Conservation (phyloP, 2,329 filamentous ascomycete species). For the Ceratocystis ficicola region DNA sequence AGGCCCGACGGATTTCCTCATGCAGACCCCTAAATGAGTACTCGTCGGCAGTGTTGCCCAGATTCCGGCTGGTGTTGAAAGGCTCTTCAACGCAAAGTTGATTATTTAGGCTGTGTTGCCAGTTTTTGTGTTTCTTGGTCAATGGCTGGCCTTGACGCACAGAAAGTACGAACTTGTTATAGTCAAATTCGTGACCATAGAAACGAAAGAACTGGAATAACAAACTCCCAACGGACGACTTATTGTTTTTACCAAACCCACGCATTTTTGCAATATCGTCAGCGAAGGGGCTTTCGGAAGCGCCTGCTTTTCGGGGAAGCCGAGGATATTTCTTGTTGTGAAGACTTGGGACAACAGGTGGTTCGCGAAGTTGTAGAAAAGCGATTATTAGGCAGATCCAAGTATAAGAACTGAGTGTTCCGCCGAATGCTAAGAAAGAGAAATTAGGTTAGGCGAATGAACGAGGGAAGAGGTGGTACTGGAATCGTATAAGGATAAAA, state of each 20-base stretch:
- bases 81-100: constrained; percentile 91
- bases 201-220: constrained; percentile 92
- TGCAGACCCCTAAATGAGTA: constrained; percentile 88
- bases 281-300: constrained; percentile 64
- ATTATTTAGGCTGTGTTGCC: constrained; percentile 70
- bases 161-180: constrained; percentile 71
- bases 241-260: constrained; percentile 67
- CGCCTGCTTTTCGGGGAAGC: constrained; percentile 42
- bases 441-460: constrained; percentile 17
- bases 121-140: constrained; percentile 74
- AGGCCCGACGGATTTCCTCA: constrained; percentile 76
- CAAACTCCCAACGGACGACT: constrained; percentile 70
- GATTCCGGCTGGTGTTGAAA: constrained; percentile 78
- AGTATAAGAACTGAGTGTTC: constrained; percentile 92
- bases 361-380: constrained; percentile 77
- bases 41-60: constrained; percentile 93
- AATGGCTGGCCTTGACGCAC: constrained; percentile 69
- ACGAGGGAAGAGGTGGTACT: neutral
- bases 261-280: constrained; percentile 67
- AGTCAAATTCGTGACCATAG: constrained; percentile 88
- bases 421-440: constrained; percentile 58
- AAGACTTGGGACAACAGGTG: constrained; percentile 72
- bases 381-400: constrained; percentile 99
- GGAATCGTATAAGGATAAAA: neutral
- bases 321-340: constrained; percentile 60